Evolutionary conservation across 2,329 filamentous ascomycete genomes (phyloP), one percentile per base, ranked within the genome.

Genomic region (Aspergillus awamori): DNA sequence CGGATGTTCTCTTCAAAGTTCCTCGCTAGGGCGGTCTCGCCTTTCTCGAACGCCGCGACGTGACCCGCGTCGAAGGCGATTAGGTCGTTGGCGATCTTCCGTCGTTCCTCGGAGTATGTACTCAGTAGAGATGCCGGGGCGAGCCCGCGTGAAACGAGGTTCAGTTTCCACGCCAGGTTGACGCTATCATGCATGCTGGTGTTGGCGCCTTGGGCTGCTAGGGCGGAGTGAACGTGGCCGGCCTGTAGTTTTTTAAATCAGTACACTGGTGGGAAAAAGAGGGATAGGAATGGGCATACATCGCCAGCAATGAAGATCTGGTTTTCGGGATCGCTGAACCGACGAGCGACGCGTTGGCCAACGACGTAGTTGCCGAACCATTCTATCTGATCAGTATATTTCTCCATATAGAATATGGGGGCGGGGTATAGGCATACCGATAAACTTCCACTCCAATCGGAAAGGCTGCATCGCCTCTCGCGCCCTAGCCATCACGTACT

Each of bases 1-100:
- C 87, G 85, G 38, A 90, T 84, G 59, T 91, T 91, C 49, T 85
- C 86, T 49, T 84, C 81, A 72, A 92, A 91, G 74, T 91, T 91
- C 64, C 85, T 82, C 0, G 87, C 86, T 2, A 92, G 79, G 0
- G 85, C 86, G 52, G 82, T 81, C 64, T 91, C 87, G 33, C 88
- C 88, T 4, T 82, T 83, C 20, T 86, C 82, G 67, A 87, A 76
- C 28, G 82, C 81, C 57, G 80, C 79, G 51, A 81, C 81, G 60
- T 84, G 82, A 62, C 81, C 81, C 0, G 63, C 57, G 39, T 75
- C 73, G 15, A 74, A 75, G 1, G 62, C 62, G 39, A 74, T 74
- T 0, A 75, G 65, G 51, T 74, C 71, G 22, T 69, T 61, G 5
- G 73, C 73, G 41, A 75, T 71, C 49, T 70, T 72, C 1, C 66